Percentiles rank a stretch among this genome's conserved stretches.
phyloP scores from a whole-genome alignment of 106 monocot species.

The Dendrobium chrysotoxum region DNA sequence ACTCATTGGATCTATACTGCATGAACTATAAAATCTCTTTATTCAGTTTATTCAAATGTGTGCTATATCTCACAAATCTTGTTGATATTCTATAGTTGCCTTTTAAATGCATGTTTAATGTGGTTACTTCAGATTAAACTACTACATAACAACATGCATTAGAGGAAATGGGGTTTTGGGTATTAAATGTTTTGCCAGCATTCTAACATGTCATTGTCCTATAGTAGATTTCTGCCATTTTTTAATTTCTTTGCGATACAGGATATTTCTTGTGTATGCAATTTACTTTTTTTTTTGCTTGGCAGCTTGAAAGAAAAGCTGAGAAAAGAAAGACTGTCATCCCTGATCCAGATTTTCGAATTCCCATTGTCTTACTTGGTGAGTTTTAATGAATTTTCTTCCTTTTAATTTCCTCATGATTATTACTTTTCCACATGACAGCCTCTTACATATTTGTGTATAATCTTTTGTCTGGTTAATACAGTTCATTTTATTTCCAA shows the following conservation, averaged over 20 bases:
- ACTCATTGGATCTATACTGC: too few relatives aligned
- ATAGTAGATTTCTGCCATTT: not conserved
- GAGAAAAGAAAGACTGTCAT: constrained; percentile 53
- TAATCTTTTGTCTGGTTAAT: not conserved
- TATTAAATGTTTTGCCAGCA: too few relatives aligned
- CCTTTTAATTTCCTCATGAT: not conserved
- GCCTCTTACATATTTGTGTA: not conserved
- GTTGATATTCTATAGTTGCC: too few relatives aligned
- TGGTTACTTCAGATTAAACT: too few relatives aligned
- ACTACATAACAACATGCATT: too few relatives aligned
- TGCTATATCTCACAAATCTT: too few relatives aligned
- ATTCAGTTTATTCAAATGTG: too few relatives aligned
- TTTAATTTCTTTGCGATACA: not conserved
- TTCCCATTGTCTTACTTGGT: constrained; percentile 90
- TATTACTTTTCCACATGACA: not conserved
- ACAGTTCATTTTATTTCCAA: not conserved
- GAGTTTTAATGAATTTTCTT: constrained; percentile 10
- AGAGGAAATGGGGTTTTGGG: too few relatives aligned
- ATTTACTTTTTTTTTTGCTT: not conserved
- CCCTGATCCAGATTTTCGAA: constrained; percentile 85
- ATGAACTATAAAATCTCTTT: too few relatives aligned
- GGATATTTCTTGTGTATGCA: not conserved
- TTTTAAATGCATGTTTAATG: too few relatives aligned
- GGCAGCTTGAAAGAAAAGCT: constrained; percentile 50
- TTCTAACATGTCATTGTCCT: not conserved